Conservation (phyloP, 768 basidiomycete species). For the Royoungia palumana region DNA sequence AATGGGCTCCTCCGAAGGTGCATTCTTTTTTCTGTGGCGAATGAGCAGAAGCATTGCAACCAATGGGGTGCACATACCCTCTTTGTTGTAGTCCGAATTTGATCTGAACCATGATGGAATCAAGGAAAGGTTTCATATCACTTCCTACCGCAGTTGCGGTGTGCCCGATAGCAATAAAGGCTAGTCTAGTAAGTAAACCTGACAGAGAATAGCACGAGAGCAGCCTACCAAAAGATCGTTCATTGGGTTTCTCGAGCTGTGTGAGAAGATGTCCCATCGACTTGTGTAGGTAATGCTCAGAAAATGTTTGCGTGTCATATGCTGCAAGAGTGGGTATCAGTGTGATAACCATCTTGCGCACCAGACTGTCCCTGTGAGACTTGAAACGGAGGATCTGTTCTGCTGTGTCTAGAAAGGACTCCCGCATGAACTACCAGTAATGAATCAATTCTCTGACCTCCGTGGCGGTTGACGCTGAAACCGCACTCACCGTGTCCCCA, state of each 20-base stretch:
- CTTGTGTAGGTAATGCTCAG: constrained; percentile 86
- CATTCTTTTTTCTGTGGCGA: constrained; percentile 69
- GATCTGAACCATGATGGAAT: constrained; percentile 84
- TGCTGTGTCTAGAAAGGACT: constrained; percentile 80
- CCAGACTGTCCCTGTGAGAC: constrained; percentile 79
- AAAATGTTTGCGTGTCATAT: constrained; percentile 92
- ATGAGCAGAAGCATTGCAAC: constrained; percentile 1
- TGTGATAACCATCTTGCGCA: constrained; percentile 92
- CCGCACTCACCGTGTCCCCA: constrained; percentile 83
- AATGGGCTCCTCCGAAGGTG: constrained; percentile 89
- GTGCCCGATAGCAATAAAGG: constrained; percentile 95
- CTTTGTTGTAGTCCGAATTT: constrained; percentile 84
- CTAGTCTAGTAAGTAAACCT: constrained; percentile 36
- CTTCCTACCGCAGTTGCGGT: constrained; percentile 88
- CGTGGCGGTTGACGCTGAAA: neutral
- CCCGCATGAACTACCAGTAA: constrained; percentile 72
- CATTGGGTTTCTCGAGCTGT: constrained; percentile 84
- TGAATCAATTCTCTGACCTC: neutral
- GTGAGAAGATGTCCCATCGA: constrained; percentile 89
- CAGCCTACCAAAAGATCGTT: constrained; percentile 74
- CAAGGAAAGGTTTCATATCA: constrained; percentile 95
- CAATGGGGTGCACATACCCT: constrained; percentile 52
- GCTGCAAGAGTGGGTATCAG: constrained; percentile 93
- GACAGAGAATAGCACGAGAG: constrained; percentile 11
- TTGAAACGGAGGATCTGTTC: constrained; percentile 89